Percentiles rank a stretch among this genome's conserved stretches.
These are phyloP conservation scores for Gigaspora rosea DNA, from an alignment of 192 early-diverging fungal species.

Conservation along the genomic window DNA sequence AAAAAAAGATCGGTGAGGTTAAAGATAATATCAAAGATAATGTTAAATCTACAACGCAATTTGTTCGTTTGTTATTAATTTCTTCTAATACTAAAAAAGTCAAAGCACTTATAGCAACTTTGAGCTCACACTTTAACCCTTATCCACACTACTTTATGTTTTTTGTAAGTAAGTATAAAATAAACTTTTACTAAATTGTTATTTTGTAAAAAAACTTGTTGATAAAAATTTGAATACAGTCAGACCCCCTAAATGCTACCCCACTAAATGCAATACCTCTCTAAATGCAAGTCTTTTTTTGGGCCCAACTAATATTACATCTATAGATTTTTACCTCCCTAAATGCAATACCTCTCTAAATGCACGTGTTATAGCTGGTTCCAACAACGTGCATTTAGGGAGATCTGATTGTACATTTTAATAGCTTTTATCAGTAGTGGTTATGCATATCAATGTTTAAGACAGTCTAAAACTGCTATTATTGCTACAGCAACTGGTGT, in stretches of 20 bases:
- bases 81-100: not conserved
- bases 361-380: no score
- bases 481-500: not conserved
- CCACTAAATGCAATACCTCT: no score
- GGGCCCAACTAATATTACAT: no score
- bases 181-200: not conserved
- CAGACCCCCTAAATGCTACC: no score
- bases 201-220: no score
- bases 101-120: not conserved
- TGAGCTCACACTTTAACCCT: constrained; percentile 17
- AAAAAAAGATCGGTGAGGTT: not conserved
- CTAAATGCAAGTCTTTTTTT: no score
- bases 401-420: no score
- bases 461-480: constrained; percentile 14
- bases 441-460: constrained; percentile 25
- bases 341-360: no score
- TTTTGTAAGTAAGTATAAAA: not conserved
- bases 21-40: no score
- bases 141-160: constrained; percentile 20
- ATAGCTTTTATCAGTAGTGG: not conserved
- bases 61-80: not conserved
- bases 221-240: not conserved
- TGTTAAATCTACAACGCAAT: not conserved
- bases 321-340: no score
- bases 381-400: no score